Percentiles rank a stretch among this genome's conserved stretches.
These are phyloP conservation scores for Aureobasidium namibiae DNA, from an alignment of 2,329 filamentous ascomycete species.

Conservation along the genomic window DNA sequence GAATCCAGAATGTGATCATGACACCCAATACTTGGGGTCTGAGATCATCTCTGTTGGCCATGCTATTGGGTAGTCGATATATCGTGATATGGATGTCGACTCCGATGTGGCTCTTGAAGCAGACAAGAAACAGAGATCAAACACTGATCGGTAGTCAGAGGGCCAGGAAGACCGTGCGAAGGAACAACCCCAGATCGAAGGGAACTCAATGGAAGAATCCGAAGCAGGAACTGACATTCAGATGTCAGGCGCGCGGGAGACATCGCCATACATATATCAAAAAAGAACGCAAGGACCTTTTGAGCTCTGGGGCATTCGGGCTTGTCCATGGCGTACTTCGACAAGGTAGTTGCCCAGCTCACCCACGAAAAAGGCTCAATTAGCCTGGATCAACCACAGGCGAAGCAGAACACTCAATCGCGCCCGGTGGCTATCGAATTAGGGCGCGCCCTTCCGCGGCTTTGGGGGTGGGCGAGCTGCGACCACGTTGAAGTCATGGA, in stretches of 20 bases:
- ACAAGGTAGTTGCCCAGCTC: background rate
- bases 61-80: background rate
- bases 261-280: background rate
- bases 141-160: background rate
- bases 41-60: background rate
- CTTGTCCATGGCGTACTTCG: slow-evolving; percentile 1
- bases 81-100: background rate
- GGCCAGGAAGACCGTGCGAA: background rate
- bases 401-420: background rate
- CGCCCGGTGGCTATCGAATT: background rate
- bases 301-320: background rate
- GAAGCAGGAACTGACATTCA: background rate
- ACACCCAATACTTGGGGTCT: slow-evolving; percentile 2
- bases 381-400: background rate
- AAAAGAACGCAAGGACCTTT: background rate
- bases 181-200: background rate
- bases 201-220: background rate
- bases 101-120: background rate
- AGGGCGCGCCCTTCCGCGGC: background rate
- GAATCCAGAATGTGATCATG: slow-evolving; percentile 6
- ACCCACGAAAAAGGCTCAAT: background rate
- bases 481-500: slow-evolving; percentile 5
- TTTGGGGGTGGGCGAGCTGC: background rate
- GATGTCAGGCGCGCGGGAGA: background rate
- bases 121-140: background rate